A percentile compares a stretch with the other conserved stretches of the same genome.
Conservation (phyloP, 2,329 filamentous ascomycete genomes). For the Zymoseptoria ardabiliae region DNA sequence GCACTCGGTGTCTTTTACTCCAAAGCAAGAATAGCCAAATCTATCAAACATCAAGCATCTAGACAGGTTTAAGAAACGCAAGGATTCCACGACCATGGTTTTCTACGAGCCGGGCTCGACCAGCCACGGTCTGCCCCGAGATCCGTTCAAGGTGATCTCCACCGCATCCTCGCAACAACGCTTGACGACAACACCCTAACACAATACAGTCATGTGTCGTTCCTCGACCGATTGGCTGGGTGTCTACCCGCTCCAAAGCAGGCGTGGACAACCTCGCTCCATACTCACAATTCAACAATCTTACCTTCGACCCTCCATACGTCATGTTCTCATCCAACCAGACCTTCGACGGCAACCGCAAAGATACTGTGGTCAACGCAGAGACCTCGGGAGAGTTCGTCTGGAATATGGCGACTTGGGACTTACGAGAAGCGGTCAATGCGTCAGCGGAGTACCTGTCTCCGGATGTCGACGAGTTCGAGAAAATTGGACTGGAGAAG, state of each 20-base stretch:
- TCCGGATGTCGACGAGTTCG: slow-evolving; percentile 50
- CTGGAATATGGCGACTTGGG: slow-evolving; percentile 54
- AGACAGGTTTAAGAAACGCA: not conserved
- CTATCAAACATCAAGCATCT: not conserved
- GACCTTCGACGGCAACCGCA: slow-evolving; percentile 39
- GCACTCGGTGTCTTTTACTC: not conserved
- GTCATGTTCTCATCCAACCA: slow-evolving; percentile 57
- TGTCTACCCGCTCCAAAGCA: slow-evolving; percentile 46
- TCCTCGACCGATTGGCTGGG: slow-evolving; percentile 57
- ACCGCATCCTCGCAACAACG: not conserved
- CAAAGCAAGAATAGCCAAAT: not conserved
- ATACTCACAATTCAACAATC: slow-evolving; percentile 56
- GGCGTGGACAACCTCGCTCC: slow-evolving; percentile 51
- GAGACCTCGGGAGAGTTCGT: slow-evolving; percentile 50
- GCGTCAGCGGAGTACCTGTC: slow-evolving; percentile 45
- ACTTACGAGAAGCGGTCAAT: slow-evolving; percentile 50
- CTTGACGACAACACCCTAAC: not conserved
- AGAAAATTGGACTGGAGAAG: slow-evolving; percentile 44
- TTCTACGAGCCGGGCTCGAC: slow-evolving; percentile 50
- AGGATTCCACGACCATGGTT: slow-evolving; percentile 25
- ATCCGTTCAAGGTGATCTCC: slow-evolving; percentile 47
- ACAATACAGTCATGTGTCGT: slow-evolving; percentile 47
- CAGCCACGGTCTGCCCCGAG: slow-evolving; percentile 45
- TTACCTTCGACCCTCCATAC: slow-evolving; percentile 56
- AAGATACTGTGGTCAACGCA: slow-evolving; percentile 52